These are phyloP conservation scores for Groenewaldozyma sp. DNA, from an alignment of 1,139 yeast species.

Conservation along the genomic window DNA sequence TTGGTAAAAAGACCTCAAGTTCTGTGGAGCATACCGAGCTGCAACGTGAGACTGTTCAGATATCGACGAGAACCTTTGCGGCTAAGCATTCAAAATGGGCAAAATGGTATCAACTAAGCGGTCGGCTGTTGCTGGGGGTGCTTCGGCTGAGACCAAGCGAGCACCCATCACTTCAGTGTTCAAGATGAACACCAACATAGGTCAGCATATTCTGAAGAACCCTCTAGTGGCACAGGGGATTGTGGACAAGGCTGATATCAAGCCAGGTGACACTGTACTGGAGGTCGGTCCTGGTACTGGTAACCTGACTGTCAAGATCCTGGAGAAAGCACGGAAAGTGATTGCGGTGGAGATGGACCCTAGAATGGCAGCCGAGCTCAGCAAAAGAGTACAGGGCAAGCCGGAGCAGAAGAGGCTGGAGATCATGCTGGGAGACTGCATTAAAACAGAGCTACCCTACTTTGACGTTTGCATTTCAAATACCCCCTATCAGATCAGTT, in stretches of 20 bases:
- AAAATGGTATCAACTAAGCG: slow-evolving; percentile 16
- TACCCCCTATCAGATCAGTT: slow-evolving; percentile 95
- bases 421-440: slow-evolving; percentile 87
- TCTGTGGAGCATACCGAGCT: too few relatives aligned
- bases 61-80: too few relatives aligned
- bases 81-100: slow-evolving; percentile 19
- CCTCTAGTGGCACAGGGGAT: slow-evolving; percentile 97
- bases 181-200: slow-evolving; percentile 92
- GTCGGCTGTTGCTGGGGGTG: slow-evolving; percentile 10
- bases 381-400: slow-evolving; percentile 95
- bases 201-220: slow-evolving; percentile 93
- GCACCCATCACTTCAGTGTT: slow-evolving; percentile 54
- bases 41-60: too few relatives aligned
- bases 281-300: slow-evolving; percentile 99
- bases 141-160: slow-evolving; percentile 19
- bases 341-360: slow-evolving; percentile 98
- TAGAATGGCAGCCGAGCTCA: slow-evolving; percentile 96
- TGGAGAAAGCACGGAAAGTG: slow-evolving; percentile 86
- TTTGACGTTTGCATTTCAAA: slow-evolving; percentile 94
- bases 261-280: slow-evolving; percentile 83
- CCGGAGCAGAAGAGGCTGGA: slow-evolving; percentile 87
- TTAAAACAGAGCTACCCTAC: slow-evolving; percentile 90
- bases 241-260: slow-evolving; percentile 90
- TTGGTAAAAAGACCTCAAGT: too few relatives aligned
- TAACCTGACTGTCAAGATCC: slow-evolving; percentile 83